Base-by-base conservation (phyloP, 768 basidiomycete genomes). In the Naganishia kalamii region DNA sequence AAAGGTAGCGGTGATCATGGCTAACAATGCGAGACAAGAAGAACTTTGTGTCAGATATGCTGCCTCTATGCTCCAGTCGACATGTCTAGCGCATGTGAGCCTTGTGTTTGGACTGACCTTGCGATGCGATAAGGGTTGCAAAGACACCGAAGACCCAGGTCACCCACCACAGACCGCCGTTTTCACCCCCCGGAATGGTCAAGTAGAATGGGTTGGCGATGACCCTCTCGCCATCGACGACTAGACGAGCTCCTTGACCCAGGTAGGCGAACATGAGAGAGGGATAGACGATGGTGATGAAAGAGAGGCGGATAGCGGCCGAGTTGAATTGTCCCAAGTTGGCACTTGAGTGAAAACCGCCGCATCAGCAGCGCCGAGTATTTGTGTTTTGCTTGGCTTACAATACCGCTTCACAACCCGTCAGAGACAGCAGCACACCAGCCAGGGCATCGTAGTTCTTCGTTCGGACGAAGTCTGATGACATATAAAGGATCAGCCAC, bases 291-390 rank as follows among this genome's bases (percentile, higher is more conserved):
- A 85, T 77, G 12, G 61, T 67, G 25, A 74, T 71, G 71, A 87
- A 87, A 59, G 78, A 50, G 65, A 84, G 82, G 65, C 83, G 82
- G 57, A 87, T 87, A 7, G 85, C 84, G 7, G 77, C 47, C 13
- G 81, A 83, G 73, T 84, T 85, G 79, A 88, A 88, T 69, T 87
- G 86, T 4, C 86, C 87, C 33, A 88, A 80, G 67, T 85, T 86
- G 65, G 30, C 8, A 37, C 30, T 62, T 25, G 17, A n/a, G 17
- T 17, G 59, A 86, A 86, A 50, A 86, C 77, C 0, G 2, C 15
- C 4, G 17, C 46, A 47, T 7, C 8, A 3, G n/a, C 37, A 60
- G 19, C 12, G 29, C 1, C 37, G n/a, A 33, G 43, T 29, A 29
- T 27, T 8, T 19, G 40, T 7, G n/a, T n/a, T n/a, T n/a, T n/a